A percentile compares a stretch with the other conserved stretches of the same genome.
These are phyloP conservation scores for Neurospora terricola DNA, from an alignment of 495 filamentous ascomycete genomes.

Conservation along the genomic window DNA sequence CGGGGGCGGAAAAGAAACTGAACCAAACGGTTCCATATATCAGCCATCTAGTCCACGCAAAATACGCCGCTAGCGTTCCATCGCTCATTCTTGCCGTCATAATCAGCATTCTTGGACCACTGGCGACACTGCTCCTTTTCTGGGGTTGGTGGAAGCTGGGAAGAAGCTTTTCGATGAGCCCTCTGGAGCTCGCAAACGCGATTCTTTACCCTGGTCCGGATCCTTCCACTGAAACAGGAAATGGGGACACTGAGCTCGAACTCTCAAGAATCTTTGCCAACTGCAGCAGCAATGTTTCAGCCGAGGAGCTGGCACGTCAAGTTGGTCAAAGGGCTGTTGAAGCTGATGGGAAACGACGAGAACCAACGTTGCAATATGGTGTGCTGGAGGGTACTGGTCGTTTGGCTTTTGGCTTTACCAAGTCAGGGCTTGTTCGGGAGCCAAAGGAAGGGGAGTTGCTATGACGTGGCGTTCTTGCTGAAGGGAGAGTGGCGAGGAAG, in stretches of 20 bases:
- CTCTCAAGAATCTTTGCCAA: too few relatives aligned
- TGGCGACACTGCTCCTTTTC: not conserved
- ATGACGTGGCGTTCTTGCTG: not conserved
- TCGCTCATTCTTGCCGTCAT: not conserved
- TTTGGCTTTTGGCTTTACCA: not conserved
- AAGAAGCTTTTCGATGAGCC: not conserved
- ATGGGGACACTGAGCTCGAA: not conserved
- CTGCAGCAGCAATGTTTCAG: too few relatives aligned
- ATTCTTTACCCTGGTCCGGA: not conserved
- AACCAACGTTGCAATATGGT: not conserved
- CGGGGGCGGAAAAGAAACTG: too few relatives aligned
- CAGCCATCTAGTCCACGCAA: too few relatives aligned
- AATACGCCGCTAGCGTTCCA: too few relatives aligned
- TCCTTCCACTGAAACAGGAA: not conserved
- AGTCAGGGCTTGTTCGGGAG: not conserved
- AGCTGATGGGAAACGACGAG: too few relatives aligned
- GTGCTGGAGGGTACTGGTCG: not conserved
- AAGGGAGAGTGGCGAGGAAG: too few relatives aligned
- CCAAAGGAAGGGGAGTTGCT: not conserved
- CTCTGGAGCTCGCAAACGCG: not conserved
- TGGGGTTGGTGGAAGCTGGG: not conserved
- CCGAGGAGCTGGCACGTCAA: too few relatives aligned
- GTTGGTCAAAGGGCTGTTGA: too few relatives aligned
- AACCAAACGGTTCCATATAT: too few relatives aligned
- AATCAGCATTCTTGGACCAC: fast-evolving